A percentile compares a stretch with the other conserved stretches of the same genome.
Conservation (phyloP, 208 protist genomes). For the Perkinsela sp. region DNA sequence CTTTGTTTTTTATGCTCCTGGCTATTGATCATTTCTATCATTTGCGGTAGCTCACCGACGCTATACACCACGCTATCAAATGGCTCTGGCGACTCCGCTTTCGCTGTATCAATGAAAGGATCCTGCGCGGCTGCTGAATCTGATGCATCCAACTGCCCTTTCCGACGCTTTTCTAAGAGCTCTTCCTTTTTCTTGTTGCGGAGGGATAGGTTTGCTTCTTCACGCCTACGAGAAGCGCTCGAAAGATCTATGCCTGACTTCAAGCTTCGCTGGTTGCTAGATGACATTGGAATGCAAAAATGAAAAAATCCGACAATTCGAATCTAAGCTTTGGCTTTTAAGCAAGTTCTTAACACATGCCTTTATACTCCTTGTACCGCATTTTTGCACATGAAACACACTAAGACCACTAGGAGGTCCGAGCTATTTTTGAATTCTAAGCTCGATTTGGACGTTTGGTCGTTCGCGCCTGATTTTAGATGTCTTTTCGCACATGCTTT, state of each 20-base stretch:
- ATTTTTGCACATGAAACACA: too few relatives aligned
- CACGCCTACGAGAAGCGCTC: not conserved
- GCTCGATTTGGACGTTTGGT: too few relatives aligned
- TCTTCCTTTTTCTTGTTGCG: constrained; percentile 6
- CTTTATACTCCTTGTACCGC: too few relatives aligned
- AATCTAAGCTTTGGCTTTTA: too few relatives aligned
- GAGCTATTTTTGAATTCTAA: too few relatives aligned
- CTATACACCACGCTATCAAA: not conserved
- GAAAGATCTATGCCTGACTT: not conserved
- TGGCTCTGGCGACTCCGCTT: not conserved
- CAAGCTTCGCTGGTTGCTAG: not conserved
- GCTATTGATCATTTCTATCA: constrained; percentile 9
- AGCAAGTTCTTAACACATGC: too few relatives aligned
- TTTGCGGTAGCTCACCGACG: constrained; percentile 1
- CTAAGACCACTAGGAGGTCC: too few relatives aligned
- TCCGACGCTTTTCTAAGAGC: constrained; percentile 4
- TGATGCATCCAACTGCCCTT: not conserved
- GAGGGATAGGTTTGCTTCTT: not conserved
- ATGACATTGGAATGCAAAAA: too few relatives aligned
- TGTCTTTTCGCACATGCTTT: too few relatives aligned
- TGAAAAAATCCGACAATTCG: too few relatives aligned
- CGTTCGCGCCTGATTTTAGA: too few relatives aligned
- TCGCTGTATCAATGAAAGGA: not conserved
- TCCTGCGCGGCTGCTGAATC: not conserved
- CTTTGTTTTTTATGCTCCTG: constrained; percentile 18